Evolutionary conservation across 2,329 filamentous ascomycete genomes (phyloP).

Genomic region (Fusarium equiseti): DNA sequence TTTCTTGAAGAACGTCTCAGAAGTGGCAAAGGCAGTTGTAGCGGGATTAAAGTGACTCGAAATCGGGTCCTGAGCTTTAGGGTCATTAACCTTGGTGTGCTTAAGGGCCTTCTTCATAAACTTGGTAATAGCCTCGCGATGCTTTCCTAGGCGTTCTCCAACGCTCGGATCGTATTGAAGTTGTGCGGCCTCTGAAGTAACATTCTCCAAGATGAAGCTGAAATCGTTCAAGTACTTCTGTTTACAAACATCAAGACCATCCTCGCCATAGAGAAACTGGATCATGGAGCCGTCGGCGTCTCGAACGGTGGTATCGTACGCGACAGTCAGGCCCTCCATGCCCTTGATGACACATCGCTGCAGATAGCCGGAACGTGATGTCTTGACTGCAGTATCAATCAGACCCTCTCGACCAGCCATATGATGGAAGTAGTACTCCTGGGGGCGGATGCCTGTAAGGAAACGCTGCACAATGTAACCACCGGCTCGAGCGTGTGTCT

Average conservation of each 20-base stretch:
- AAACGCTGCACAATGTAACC: constrained; percentile 97
- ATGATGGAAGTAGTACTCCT: constrained; percentile 99
- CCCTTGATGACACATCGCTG: constrained; percentile 98
- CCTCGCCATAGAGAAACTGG: constrained; percentile 97
- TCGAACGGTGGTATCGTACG: constrained; percentile 93
- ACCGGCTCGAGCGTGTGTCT: constrained; percentile 88
- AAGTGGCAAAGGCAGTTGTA: constrained; percentile 85
- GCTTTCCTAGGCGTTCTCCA: constrained; percentile 60
- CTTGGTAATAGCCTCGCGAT: constrained; percentile 73
- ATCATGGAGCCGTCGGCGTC: constrained; percentile 94
- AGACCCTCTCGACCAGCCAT: constrained; percentile 99
- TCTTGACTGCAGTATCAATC: constrained; percentile 99
- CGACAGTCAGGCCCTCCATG: constrained; percentile 92
- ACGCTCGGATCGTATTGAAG: constrained; percentile 73
- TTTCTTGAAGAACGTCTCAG: constrained; percentile 82
- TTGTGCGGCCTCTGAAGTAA: constrained; percentile 81
- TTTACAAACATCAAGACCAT: constrained; percentile 93
- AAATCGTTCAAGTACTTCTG: constrained; percentile 93
- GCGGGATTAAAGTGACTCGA: constrained; percentile 79
- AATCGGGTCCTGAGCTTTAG: constrained; percentile 79
- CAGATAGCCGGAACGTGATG: constrained; percentile 94
- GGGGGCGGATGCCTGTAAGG: constrained; percentile 95
- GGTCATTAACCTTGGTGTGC: constrained; percentile 68
- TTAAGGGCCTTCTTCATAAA: constrained; percentile 87
- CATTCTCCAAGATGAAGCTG: constrained; percentile 88